Evolutionary conservation across 257 asterid genomes (phyloP).

Genomic region (Echium plantagineum): DNA sequence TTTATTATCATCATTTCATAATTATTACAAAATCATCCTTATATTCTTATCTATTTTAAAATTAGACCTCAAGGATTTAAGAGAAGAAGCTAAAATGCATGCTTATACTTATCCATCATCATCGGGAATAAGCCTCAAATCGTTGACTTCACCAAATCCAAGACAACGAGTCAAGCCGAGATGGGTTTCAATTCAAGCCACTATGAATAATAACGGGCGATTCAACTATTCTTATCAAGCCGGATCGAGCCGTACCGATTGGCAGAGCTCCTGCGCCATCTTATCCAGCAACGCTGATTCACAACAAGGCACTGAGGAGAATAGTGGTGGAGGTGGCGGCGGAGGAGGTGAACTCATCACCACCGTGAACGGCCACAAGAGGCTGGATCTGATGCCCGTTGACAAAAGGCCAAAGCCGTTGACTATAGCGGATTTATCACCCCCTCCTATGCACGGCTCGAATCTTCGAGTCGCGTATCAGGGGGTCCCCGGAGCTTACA

Average conservation of each 20-base stretch:
- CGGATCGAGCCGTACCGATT: constrained; percentile 56
- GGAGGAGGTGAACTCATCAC: constrained; percentile 16
- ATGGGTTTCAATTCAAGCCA: constrained; percentile 13
- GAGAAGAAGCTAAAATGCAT: neutral
- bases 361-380: constrained; percentile 57
- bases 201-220: too few relatives aligned
- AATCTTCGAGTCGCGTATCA: constrained; percentile 77
- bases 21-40: neutral
- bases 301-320: constrained; percentile 49
- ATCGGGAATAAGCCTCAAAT: constrained; percentile 27
- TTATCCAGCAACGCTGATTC: constrained; percentile 79
- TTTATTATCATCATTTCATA: neutral
- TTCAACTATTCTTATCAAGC: constrained; percentile 29
- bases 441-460: constrained; percentile 86
- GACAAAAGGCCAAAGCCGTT: constrained; percentile 46
- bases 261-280: constrained; percentile 94
- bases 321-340: too few relatives aligned
- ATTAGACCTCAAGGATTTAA: neutral
- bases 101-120: constrained; percentile 21
- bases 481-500: constrained; percentile 86
- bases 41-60: neutral
- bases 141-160: constrained; percentile 14
- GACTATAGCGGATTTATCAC: constrained; percentile 58
- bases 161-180: constrained; percentile 15
- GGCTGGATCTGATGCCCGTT: constrained; percentile 52